Base-by-base conservation (phyloP, 2,329 filamentous ascomycete species). In the Capronia coronata region DNA sequence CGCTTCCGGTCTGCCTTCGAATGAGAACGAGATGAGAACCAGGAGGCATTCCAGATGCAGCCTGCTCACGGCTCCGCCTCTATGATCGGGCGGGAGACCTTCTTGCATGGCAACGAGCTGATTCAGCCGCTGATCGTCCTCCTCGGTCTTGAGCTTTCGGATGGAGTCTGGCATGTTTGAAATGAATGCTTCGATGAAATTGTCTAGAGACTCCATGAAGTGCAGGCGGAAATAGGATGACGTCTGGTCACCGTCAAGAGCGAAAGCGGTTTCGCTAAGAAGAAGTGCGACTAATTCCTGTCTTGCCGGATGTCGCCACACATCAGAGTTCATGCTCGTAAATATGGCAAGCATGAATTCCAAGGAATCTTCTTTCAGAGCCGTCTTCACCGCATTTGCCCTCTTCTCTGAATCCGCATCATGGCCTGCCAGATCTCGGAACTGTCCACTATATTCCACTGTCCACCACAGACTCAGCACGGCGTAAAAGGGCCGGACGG, bases 111-210 rank as follows among this genome's bases (percentile, higher is more conserved):
- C 69, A 19, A 69, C 71, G 40, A 73, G 67, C 48, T 72, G 70
- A 53, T 70, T 66, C 30, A 73, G 55, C 43, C 71, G 61, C 65
- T 94, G 88, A 58, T 93, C 86, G 62, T 97, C 91, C 67, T 97
- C 91, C 52, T 95, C 89, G 1, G 82, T 78, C 55, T 91, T 87
- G 23, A 97, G 73, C 65, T 83, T 87, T 46, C 91, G 83, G 38
- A 98, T 76, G 2, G 93, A 84, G 68, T 97, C 90, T 0, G 93
- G 93, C 72, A 97, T 85, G 63, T 98, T 95, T 0, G 88, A 87
- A 59, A 98, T 94, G 64, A 95, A 94, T 3, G 86, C 85, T 63
- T 97, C 91, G 6, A 91, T 81, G 63, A 97, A 95, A 0, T 78
- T 77, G 64, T 97, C 91, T 8, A 97, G 69, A 62, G 90, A 86